These are phyloP conservation scores for Geotrichum europaeum DNA, from an alignment of 1,139 yeast species.

Conservation along the genomic window DNA sequence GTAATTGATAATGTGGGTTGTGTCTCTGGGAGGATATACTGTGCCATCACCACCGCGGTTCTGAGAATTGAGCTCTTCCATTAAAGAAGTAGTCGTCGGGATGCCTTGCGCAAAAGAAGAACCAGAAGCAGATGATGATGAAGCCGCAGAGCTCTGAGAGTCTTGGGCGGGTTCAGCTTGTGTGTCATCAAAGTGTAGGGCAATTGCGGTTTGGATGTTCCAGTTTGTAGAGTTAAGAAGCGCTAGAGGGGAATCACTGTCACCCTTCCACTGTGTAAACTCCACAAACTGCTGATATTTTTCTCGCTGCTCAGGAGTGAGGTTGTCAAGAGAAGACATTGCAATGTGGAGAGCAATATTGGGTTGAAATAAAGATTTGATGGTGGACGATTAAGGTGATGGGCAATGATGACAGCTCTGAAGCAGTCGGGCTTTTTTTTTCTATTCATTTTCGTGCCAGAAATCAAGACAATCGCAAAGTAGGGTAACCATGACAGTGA, in stretches of 20 bases:
- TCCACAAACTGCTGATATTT: conserved; percentile 27
- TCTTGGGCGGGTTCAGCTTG: conserved; percentile 14
- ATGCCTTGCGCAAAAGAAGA: conserved; percentile 3
- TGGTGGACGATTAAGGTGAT: background rate
- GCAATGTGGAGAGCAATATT: background rate
- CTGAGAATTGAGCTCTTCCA: conserved; percentile 28
- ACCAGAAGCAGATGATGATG: conserved; percentile 11
- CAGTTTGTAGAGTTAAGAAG: conserved; percentile 28
- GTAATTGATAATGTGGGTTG: conserved; percentile 20
- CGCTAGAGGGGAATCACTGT: conserved; percentile 24
- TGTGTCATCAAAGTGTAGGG: conserved; percentile 28
- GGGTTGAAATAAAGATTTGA: background rate
- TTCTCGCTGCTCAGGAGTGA: conserved; percentile 21
- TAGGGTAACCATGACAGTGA: background rate
- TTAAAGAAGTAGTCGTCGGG: conserved; percentile 24
- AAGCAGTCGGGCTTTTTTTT: background rate
- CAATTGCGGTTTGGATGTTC: conserved; percentile 32
- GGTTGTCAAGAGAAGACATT: conserved; percentile 17
- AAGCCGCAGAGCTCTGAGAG: background rate
- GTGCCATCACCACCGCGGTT: conserved; percentile 17
- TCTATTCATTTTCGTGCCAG: background rate
- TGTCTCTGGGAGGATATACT: conserved; percentile 20
- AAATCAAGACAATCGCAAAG: background rate
- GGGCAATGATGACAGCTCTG: background rate
- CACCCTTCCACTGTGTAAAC: conserved; percentile 29